Evolutionary conservation across 495 filamentous ascomycete genomes (phyloP).

Genomic region (Evernia prunastri): DNA sequence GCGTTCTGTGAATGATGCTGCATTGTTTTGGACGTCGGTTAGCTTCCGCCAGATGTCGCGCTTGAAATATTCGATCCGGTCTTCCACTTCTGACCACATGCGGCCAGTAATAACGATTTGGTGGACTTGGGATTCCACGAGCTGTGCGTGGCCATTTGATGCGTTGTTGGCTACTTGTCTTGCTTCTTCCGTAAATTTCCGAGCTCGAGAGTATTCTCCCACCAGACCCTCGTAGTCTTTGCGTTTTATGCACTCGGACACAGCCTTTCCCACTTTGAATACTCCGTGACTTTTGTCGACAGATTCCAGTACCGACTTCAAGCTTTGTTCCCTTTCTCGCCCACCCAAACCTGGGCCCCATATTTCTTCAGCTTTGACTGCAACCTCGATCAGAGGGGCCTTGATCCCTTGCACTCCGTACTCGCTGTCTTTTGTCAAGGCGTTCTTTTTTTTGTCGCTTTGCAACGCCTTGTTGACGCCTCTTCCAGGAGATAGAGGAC

Average conservation of each 20-base stretch:
- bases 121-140: slow-evolving; percentile 70
- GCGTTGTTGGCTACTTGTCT: slow-evolving; percentile 53
- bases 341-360: slow-evolving; percentile 94
- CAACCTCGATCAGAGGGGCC: slow-evolving; percentile 75
- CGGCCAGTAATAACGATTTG: slow-evolving; percentile 80
- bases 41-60: slow-evolving; percentile 79
- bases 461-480: slow-evolving; percentile 30
- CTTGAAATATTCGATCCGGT: slow-evolving; percentile 79
- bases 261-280: slow-evolving; percentile 68
- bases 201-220: slow-evolving; percentile 75
- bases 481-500: slow-evolving; percentile 31
- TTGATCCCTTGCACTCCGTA: slow-evolving; percentile 91
- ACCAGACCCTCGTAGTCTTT: slow-evolving; percentile 82
- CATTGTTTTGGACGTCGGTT: slow-evolving; percentile 48
- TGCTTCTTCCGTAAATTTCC: slow-evolving; percentile 66
- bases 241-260: slow-evolving; percentile 79
- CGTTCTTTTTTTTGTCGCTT: slow-evolving; percentile 71
- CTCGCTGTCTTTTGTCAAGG: slow-evolving; percentile 85
- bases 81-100: slow-evolving; percentile 90
- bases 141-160: slow-evolving; percentile 38
- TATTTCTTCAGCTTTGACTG: slow-evolving; percentile 89
- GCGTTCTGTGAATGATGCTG: slow-evolving; percentile 41
- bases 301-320: slow-evolving; percentile 64
- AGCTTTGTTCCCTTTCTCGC: slow-evolving; percentile 78
- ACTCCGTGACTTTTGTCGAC: slow-evolving; percentile 74